Conservation (phyloP, 2,329 filamentous ascomycete genomes). For the Botryotinia narcissicola region DNA sequence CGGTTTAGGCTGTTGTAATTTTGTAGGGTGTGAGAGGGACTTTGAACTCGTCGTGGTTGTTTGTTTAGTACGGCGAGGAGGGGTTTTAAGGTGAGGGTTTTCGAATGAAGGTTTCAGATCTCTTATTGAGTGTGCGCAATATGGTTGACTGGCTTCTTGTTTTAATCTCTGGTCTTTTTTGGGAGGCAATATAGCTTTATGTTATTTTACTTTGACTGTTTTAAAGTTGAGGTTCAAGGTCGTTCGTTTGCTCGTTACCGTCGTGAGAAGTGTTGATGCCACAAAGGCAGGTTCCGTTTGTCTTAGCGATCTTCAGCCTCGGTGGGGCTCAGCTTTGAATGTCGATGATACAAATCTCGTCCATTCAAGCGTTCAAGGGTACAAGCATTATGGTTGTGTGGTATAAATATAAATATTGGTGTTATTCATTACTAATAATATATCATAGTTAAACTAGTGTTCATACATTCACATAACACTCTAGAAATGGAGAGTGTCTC, state of each 20-base stretch:
- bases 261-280: conserved; percentile 11
- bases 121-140: conserved; percentile 1
- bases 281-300: conserved; percentile 15
- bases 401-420: background rate
- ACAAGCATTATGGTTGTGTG: background rate
- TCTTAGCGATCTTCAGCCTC: conserved; percentile 12
- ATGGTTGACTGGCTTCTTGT: background rate
- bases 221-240: conserved; percentile 11
- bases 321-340: conserved; percentile 10
- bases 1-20: background rate
- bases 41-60: background rate
- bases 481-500: background rate
- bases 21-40: background rate
- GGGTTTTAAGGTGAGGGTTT: background rate
- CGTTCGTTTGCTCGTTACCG: background rate
- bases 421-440: background rate
- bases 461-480: background rate
- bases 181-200: background rate
- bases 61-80: background rate
- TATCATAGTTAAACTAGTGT: background rate
- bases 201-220: background rate
- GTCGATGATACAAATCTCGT: background rate
- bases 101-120: background rate
- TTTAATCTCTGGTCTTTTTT: background rate
- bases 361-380: background rate